These are phyloP conservation scores for Lipomyces yamanashiensis DNA, from an alignment of 805 yeast genomes.

Conservation along the genomic window DNA sequence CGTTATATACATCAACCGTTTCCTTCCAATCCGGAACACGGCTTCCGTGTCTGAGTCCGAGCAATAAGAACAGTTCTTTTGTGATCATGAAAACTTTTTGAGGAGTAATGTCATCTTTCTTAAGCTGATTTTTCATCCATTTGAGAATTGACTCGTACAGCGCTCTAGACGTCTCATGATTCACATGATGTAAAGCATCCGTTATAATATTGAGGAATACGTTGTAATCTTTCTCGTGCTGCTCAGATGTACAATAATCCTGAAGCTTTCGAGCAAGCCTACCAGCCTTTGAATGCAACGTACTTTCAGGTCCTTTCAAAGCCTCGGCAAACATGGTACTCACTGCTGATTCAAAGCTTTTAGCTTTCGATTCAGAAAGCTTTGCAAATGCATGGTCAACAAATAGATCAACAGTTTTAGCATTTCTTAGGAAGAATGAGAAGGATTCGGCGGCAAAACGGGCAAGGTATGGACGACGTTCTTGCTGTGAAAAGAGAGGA, in stretches of 20 bases:
- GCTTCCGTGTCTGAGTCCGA: conserved; percentile 47
- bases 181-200: conserved; percentile 43
- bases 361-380: conserved; percentile 46
- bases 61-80: conserved; percentile 40
- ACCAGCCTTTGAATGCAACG: conserved; percentile 74
- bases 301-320: conserved; percentile 68
- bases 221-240: conserved; percentile 10
- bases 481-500: conserved; percentile 53
- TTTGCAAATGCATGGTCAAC: conserved; percentile 49
- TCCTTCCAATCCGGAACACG: conserved; percentile 46
- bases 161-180: conserved; percentile 42
- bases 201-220: conserved; percentile 39
- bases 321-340: conserved; percentile 71
- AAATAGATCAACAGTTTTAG: conserved; percentile 55
- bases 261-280: conserved; percentile 22
- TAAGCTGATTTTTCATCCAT: conserved; percentile 22
- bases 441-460: conserved; percentile 90
- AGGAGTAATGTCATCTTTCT: not conserved
- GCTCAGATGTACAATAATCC: conserved; percentile 24
- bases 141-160: conserved; percentile 37
- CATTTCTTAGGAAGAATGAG: conserved; percentile 78
- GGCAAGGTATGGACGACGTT: conserved; percentile 64
- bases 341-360: conserved; percentile 61
- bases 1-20: conserved; percentile 5
- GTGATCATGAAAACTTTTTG: not conserved